These are phyloP conservation scores for Allantophomopsis cytisporea DNA, from an alignment of 2,329 filamentous ascomycete genomes.

Conservation along the genomic window DNA sequence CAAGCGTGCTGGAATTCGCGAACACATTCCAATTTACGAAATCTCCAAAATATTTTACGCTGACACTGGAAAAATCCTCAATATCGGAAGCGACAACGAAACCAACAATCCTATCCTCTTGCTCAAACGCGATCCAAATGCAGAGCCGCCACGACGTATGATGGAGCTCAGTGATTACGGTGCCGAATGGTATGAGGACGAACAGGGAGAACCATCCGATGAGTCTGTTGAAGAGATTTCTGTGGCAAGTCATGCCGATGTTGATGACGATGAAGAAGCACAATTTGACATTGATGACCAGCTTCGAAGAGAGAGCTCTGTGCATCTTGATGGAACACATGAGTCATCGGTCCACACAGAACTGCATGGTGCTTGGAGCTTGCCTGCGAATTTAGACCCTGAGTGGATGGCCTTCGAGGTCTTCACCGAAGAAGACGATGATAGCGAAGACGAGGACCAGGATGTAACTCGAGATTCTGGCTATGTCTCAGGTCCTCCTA, in stretches of 20 bases:
- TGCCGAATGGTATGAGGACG: conserved; percentile 10
- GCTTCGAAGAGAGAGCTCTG: conserved; percentile 15
- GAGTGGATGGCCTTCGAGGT: conserved; percentile 69
- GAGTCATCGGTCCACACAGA: conserved; percentile 1
- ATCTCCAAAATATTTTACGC: conserved; percentile 69
- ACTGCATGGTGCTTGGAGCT: conserved; percentile 21
- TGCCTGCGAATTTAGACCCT: conserved; percentile 54
- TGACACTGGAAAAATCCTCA: conserved; percentile 61
- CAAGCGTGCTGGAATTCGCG: conserved; percentile 46
- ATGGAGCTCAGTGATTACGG: conserved; percentile 31
- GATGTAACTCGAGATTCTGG: conserved; percentile 11
- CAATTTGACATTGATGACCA: conserved; percentile 19
- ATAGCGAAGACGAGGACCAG: conserved; percentile 33
- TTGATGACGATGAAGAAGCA: conserved; percentile 12
- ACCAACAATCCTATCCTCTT: conserved; percentile 54
- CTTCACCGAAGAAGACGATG: conserved; percentile 43
- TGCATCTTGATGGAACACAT: conserved; percentile 2
- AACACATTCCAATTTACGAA: conserved; percentile 56
- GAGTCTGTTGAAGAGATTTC: conserved; percentile 3
- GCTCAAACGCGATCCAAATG: conserved; percentile 53
- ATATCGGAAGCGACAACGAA: conserved; percentile 54
- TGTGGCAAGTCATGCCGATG: neutral
- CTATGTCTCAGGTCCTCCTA: conserved; percentile 9
- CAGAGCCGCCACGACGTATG: conserved; percentile 52
- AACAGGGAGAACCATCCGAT: conserved; percentile 8